These are phyloP conservation scores for Starmerella scarabaei DNA, from an alignment of 805 yeast genomes.

Conservation along the genomic window DNA sequence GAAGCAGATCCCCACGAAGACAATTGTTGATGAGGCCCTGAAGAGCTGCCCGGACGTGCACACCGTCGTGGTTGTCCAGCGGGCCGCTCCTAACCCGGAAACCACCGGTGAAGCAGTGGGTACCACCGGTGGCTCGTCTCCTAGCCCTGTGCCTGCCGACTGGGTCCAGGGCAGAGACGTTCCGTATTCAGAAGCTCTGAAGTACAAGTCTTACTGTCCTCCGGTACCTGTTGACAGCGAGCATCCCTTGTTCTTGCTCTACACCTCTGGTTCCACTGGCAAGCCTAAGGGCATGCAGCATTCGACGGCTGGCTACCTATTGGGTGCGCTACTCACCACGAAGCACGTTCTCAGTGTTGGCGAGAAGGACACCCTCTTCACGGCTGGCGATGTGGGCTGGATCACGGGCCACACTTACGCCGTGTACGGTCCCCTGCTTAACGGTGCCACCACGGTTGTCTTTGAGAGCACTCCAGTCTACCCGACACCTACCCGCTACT, in stretches of 20 bases:
- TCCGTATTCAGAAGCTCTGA: constrained; percentile 85
- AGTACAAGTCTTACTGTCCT: constrained; percentile 74
- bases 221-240: constrained; percentile 80
- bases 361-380: constrained; percentile 73
- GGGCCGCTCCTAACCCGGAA: constrained; percentile 57
- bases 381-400: constrained; percentile 99
- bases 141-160: no score
- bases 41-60: constrained; percentile 54
- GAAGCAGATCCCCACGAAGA: constrained; percentile 79
- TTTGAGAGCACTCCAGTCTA: constrained; percentile 97
- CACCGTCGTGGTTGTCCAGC: constrained; percentile 73
- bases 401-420: constrained; percentile 97
- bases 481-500: constrained; percentile 88
- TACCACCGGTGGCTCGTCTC: no score
- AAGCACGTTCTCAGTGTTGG: constrained; percentile 90
- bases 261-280: constrained; percentile 97
- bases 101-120: background rate
- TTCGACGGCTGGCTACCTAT: constrained; percentile 82
- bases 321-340: constrained; percentile 86
- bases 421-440: constrained; percentile 78
- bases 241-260: constrained; percentile 88
- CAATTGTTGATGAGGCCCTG: constrained; percentile 90
- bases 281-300: constrained; percentile 97
- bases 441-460: constrained; percentile 83
- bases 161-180: constrained; percentile 64